Base-by-base conservation (phyloP, 164 flowering plant species). In the Tetracentron sinense region DNA sequence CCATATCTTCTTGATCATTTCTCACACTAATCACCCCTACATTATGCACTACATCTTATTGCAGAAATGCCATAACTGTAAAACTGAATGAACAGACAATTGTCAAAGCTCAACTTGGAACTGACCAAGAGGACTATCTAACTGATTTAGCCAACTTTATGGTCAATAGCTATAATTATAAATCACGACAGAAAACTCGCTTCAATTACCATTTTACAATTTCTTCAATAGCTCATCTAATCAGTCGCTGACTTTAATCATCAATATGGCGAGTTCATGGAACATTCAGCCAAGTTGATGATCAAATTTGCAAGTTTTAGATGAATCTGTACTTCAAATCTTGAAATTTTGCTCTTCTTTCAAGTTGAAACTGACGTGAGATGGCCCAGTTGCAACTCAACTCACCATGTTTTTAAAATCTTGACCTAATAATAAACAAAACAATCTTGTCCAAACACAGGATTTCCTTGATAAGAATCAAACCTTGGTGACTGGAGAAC, bases 401-500 rank as follows among this genome's bases (percentile, higher is more conserved):
- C 8, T 10, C 17, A 63, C 6, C 29, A 62, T 12, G 21, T 7
- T 52, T 35, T 63, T 26, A 16, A 52, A 26, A 16, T 25, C 23
- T 33, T 1, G 22, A 54, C 14, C 6, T 33, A 7, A 56, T n/a
- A 38, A 33, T 8, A n/a, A 23, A 51, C 14, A 51, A 16, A 44
- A 27, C 25, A 57, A 64, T 25, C 44, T 7, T 28, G 2, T 58
- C 11, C n/a, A 2, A 30, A 56, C 28, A 22, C 10, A 20, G 44
- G 51, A 53, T 10, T 22, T 42, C 25, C 19, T 15, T 27, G 56
- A 56, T 21, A 30, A 56, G 20, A 52, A 48, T 51, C 67, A 22
- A 64, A 89, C 94, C 92, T 86, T 77, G 89, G 66, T 74, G 76
- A 68, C 56, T 56, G 29, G 85, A 27, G 49, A 79, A 75, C 52